Percentiles rank a stretch among this genome's conserved stretches.
These are phyloP conservation scores for Alternaria incomplexa DNA, from an alignment of 2,329 filamentous ascomycete species.

Conservation along the genomic window DNA sequence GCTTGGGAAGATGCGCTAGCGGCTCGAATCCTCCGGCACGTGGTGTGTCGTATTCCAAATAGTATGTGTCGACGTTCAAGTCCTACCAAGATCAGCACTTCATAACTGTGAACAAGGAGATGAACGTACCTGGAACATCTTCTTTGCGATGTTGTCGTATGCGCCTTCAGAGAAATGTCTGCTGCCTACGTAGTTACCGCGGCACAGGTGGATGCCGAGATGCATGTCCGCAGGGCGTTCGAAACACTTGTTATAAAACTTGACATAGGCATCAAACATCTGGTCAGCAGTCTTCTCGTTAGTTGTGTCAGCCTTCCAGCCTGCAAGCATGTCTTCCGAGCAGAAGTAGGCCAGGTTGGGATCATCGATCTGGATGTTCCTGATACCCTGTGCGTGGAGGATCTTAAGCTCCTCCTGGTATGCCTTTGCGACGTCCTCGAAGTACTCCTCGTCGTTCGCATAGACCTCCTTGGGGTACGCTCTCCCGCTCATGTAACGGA, in stretches of 20 bases:
- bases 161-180: slow-evolving; percentile 56
- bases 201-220: slow-evolving; percentile 77
- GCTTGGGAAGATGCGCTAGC: slow-evolving; percentile 51
- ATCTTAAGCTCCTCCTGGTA: slow-evolving; percentile 56
- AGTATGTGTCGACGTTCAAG: slow-evolving; percentile 50
- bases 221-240: slow-evolving; percentile 71
- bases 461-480: slow-evolving; percentile 56
- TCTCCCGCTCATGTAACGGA: slow-evolving; percentile 63
- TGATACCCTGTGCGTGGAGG: slow-evolving; percentile 53
- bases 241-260: slow-evolving; percentile 76
- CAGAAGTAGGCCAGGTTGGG: slow-evolving; percentile 55
- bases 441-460: slow-evolving; percentile 55
- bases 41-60: slow-evolving; percentile 55
- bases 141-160: slow-evolving; percentile 55
- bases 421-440: slow-evolving; percentile 54
- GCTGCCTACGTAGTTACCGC: slow-evolving; percentile 56
- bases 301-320: slow-evolving; percentile 63
- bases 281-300: slow-evolving; percentile 73
- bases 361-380: slow-evolving; percentile 58
- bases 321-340: slow-evolving; percentile 46
- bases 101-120: neutral
- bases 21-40: slow-evolving; percentile 57
- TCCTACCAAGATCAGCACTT: slow-evolving; percentile 28
- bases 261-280: slow-evolving; percentile 76
- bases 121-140: slow-evolving; percentile 44